Evolutionary conservation across 1,284 basidiomycete genomes (phyloP).

Genomic region (Moniliella sp.): DNA sequence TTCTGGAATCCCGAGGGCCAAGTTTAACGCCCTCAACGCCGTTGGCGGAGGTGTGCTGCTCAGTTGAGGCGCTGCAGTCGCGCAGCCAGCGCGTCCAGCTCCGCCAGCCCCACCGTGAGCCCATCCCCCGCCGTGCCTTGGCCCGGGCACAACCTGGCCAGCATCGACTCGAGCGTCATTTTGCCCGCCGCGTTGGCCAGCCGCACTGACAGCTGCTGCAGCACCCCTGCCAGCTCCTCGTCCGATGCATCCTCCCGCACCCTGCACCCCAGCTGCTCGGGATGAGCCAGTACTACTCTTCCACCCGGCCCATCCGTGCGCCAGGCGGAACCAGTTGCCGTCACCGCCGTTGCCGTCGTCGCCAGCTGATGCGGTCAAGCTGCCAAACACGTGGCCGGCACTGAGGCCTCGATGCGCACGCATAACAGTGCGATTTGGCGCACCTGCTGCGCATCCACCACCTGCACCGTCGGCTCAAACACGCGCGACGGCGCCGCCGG

Average conservation of each 20-base stretch:
- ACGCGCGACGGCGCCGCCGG: constrained; percentile 30
- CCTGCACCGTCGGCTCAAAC: constrained; percentile 38
- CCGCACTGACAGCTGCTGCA: constrained; percentile 25
- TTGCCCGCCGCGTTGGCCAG: constrained; percentile 17
- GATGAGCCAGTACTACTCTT: too few relatives aligned
- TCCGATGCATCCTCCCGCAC: constrained; percentile 30
- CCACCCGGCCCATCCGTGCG: too few relatives aligned
- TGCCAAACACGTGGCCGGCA: constrained; percentile 42
- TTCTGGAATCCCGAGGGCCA: too few relatives aligned
- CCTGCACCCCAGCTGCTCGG: constrained; percentile 20
- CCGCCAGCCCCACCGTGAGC: too few relatives aligned
- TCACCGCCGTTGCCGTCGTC: too few relatives aligned
- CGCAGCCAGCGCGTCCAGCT: too few relatives aligned
- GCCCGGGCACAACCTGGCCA: too few relatives aligned
- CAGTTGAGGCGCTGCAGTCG: too few relatives aligned
- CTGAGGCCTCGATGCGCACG: constrained; percentile 65
- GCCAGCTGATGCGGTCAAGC: too few relatives aligned
- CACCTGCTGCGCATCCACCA: constrained; percentile 55
- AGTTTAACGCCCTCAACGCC: too few relatives aligned
- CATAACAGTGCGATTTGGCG: constrained; percentile 54
- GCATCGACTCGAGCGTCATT: constrained; percentile 9
- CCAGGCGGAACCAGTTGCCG: not conserved
- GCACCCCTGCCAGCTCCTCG: constrained; percentile 17
- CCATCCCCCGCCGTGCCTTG: too few relatives aligned
- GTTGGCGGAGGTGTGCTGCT: too few relatives aligned